phyloP scores from a whole-genome alignment of 176 grass and related monocot genomes.

The Rhynchospora pubera region DNA sequence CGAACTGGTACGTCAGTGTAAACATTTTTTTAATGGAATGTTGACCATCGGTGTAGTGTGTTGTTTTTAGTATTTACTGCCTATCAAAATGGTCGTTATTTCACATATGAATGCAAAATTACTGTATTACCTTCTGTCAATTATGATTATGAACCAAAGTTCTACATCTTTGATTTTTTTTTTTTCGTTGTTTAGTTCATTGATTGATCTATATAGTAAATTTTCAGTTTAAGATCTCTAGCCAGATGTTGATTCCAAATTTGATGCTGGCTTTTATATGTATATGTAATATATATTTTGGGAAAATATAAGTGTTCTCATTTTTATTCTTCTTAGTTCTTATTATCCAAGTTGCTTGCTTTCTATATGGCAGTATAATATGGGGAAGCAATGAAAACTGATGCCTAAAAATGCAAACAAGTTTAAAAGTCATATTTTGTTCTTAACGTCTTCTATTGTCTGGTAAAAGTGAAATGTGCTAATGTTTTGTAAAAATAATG shows the following conservation, averaged over 20 bases:
- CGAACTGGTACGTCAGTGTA: conserved; percentile 59
- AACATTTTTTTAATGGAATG: not conserved
- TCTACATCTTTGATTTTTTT: not conserved
- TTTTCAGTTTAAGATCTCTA: not conserved
- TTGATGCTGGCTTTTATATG: not conserved
- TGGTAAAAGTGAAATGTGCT: not conserved
- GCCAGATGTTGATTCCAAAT: not conserved
- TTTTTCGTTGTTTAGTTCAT: not conserved
- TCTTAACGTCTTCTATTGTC: not conserved
- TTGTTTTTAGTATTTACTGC: not conserved
- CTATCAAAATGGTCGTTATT: not conserved
- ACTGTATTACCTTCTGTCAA: not conserved
- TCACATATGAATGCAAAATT: not conserved
- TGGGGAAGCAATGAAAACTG: not conserved
- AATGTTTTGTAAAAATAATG: not conserved
- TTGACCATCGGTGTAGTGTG: not conserved
- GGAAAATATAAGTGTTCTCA: not conserved
- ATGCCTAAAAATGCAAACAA: not conserved
- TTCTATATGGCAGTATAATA: not conserved
- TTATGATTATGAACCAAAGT: not conserved
- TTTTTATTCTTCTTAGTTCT: not conserved
- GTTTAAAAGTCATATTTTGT: not conserved
- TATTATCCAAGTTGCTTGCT: not conserved
- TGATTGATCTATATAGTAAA: not conserved
- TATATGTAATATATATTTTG: not conserved